phyloP scores from a whole-genome alignment of 169 alveolate species.

The Babesia bigemina region DNA sequence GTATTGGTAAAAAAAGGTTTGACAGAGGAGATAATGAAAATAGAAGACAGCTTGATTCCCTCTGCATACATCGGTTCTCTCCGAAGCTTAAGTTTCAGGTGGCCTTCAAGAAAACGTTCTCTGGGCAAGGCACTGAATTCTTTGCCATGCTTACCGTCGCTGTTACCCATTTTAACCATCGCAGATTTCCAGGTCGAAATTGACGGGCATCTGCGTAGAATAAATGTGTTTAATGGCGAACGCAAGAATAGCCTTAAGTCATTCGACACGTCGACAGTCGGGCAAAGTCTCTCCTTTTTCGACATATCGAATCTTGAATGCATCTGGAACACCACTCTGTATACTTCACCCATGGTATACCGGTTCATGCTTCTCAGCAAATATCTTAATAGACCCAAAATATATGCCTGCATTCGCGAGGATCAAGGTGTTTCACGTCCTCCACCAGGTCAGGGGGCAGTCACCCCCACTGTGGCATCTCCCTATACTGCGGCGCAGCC shows the following conservation, averaged over 20 bases:
- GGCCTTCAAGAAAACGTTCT: not conserved
- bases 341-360: slow-evolving; percentile 35
- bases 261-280: not conserved
- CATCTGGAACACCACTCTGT: slow-evolving; percentile 31
- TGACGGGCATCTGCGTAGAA: slow-evolving; percentile 21
- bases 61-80: no score
- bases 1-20: no score
- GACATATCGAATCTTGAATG: slow-evolving; percentile 30
- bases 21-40: no score
- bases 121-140: slow-evolving; percentile 5
- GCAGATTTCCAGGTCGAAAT: slow-evolving; percentile 27
- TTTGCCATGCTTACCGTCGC: slow-evolving; percentile 12
- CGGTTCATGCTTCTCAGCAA: slow-evolving; percentile 11
- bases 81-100: not conserved
- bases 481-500: not conserved
- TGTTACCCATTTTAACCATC: slow-evolving; percentile 3
- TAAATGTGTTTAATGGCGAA: slow-evolving; percentile 13
- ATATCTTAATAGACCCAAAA: not conserved
- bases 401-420: not conserved
- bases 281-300: slow-evolving; percentile 10
- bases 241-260: not conserved
- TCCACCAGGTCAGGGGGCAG: not conserved
- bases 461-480: not conserved
- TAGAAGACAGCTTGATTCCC: no score
- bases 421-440: no score